These are phyloP conservation scores for Lepiota subincarnata DNA, from an alignment of 768 basidiomycete genomes.

Conservation along the genomic window DNA sequence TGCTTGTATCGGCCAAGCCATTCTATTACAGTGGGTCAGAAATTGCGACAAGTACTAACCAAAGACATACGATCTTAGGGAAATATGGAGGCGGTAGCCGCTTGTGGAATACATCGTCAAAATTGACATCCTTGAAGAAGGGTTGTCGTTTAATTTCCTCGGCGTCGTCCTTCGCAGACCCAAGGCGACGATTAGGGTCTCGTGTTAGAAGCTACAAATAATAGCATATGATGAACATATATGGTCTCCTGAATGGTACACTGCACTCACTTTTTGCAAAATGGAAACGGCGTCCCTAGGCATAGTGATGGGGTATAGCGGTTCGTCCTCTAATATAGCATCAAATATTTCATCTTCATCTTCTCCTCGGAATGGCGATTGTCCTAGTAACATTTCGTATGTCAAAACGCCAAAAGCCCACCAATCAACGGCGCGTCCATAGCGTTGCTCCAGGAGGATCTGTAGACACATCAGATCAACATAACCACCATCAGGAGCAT, in stretches of 20 bases:
- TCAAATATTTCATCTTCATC: slow-evolving; percentile 99
- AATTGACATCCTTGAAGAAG: slow-evolving; percentile 98
- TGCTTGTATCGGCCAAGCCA: slow-evolving; percentile 82
- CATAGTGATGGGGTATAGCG: slow-evolving; percentile 98
- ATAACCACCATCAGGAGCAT: not conserved
- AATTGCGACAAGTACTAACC: not conserved
- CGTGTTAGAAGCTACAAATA: slow-evolving; percentile 75
- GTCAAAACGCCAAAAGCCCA: slow-evolving; percentile 99
- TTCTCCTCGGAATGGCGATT: slow-evolving; percentile 98
- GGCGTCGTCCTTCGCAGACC: slow-evolving; percentile 88
- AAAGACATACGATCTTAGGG: slow-evolving; percentile 79
- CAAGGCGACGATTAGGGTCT: slow-evolving; percentile 86
- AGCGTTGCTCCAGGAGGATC: slow-evolving; percentile 99
- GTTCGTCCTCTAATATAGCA: slow-evolving; percentile 97
- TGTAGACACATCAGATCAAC: slow-evolving; percentile 26
- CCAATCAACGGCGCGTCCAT: slow-evolving; percentile 99
- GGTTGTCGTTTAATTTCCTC: slow-evolving; percentile 96
- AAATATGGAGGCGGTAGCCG: slow-evolving; percentile 97
- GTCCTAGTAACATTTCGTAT: slow-evolving; percentile 98
- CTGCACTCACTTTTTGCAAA: slow-evolving; percentile 72
- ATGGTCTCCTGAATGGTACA: not conserved
- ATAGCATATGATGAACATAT: slow-evolving; percentile 9
- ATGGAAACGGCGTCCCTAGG: slow-evolving; percentile 95
- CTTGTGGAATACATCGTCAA: slow-evolving; percentile 95
- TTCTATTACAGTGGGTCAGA: slow-evolving; percentile 41